Evolutionary conservation across 306 rosid species (phyloP).

Genomic region (Vicia sativa): DNA sequence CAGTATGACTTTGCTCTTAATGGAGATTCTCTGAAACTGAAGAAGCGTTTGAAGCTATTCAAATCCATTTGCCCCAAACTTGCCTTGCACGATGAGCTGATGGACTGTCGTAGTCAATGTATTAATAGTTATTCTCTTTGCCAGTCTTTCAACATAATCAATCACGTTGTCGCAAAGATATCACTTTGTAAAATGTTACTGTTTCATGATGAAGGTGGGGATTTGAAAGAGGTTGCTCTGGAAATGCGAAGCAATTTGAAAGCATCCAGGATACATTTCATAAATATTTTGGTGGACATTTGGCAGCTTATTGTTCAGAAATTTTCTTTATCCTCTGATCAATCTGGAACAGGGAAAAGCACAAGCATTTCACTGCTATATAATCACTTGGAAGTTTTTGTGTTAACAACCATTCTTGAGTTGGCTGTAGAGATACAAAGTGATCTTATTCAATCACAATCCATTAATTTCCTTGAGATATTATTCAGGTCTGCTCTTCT

Average conservation of each 20-base stretch:
- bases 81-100: constrained; percentile 51
- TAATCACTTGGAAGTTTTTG: constrained; percentile 62
- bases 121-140: constrained; percentile 48
- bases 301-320: constrained; percentile 72
- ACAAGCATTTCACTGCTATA: constrained; percentile 49
- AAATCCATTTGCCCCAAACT: constrained; percentile 54
- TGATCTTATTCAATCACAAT: constrained; percentile 53
- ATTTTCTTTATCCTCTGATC: constrained; percentile 52
- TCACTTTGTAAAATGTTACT: constrained; percentile 65
- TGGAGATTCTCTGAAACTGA: constrained; percentile 57
- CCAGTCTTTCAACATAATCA: constrained; percentile 60
- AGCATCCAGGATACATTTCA: constrained; percentile 52
- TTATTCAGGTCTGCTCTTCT: constrained; percentile 71
- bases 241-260: constrained; percentile 44
- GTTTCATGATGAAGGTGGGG: constrained; percentile 53
- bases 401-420: constrained; percentile 62
- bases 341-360: constrained; percentile 43
- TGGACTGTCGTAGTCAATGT: constrained; percentile 57
- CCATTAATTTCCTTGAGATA: constrained; percentile 70
- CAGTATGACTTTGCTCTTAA: constrained; percentile 55
- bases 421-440: constrained; percentile 53
- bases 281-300: constrained; percentile 60
- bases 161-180: constrained; percentile 64
- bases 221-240: constrained; percentile 40
- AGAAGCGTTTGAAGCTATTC: constrained; percentile 62